Percentiles rank a stretch among this genome's conserved stretches.
phyloP scores from a whole-genome alignment of 768 basidiomycete genomes.

The Imleria badia region DNA sequence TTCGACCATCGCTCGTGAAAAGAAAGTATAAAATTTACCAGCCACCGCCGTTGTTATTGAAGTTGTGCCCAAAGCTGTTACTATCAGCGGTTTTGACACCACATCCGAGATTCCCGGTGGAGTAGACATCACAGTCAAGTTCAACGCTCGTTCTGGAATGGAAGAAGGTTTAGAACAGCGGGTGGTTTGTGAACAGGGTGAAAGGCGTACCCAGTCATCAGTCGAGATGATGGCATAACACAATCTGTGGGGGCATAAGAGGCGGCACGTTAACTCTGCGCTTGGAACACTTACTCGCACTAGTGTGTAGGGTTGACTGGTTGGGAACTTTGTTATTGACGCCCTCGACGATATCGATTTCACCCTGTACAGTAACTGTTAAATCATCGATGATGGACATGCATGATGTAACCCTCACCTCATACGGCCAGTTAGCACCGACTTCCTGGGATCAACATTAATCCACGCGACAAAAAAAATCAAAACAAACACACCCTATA shows the following conservation, averaged over 20 bases:
- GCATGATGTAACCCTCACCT: conserved; percentile 5
- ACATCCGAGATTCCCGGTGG: conserved; percentile 32
- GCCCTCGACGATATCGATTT: conserved; percentile 36
- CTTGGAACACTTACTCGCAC: conserved; percentile 11
- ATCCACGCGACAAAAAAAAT: background rate
- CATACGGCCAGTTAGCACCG: conserved; percentile 26
- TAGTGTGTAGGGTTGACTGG: conserved; percentile 32
- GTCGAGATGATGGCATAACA: conserved; percentile 26
- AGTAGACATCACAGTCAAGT: conserved; percentile 27
- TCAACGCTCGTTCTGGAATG: conserved; percentile 12
- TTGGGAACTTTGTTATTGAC: conserved; percentile 32
- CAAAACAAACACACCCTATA: conserved; percentile 23
- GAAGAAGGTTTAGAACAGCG: background rate
- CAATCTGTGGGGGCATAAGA: conserved; percentile 23
- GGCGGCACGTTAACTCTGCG: too few relatives aligned
- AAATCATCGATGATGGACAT: background rate
- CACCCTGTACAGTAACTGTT: conserved; percentile 17
- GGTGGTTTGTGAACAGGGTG: background rate
- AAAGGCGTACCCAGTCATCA: conserved; percentile 33
- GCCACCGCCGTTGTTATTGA: conserved; percentile 40
- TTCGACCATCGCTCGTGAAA: background rate
- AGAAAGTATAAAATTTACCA: conserved; percentile 20
- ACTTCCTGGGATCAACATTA: conserved; percentile 23
- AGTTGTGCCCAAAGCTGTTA: conserved; percentile 36
- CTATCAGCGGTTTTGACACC: conserved; percentile 25